phyloP scores from a whole-genome alignment of 768 basidiomycete species.

The Russula dissimulans region DNA sequence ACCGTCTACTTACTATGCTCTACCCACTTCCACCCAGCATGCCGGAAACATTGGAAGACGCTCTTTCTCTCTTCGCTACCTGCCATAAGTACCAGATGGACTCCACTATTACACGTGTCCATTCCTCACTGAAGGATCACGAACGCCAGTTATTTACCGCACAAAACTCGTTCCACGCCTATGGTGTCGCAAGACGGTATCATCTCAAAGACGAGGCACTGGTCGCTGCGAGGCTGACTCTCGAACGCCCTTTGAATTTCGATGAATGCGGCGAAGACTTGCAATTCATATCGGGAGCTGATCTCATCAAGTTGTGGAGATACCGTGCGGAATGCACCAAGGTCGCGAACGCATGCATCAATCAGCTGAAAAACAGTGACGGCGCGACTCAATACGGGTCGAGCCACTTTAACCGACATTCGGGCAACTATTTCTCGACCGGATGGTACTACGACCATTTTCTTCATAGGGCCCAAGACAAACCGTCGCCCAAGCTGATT shows the following conservation, averaged over 20 bases:
- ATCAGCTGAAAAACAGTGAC: too few relatives aligned
- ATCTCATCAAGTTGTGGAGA: neutral
- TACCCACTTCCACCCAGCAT: neutral
- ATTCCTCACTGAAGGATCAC: neutral
- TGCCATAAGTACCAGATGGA: conserved; percentile 12
- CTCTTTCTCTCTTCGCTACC: neutral
- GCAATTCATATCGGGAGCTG: neutral
- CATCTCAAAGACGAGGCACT: conserved; percentile 1
- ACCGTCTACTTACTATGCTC: neutral
- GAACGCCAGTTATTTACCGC: neutral
- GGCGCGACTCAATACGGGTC: too few relatives aligned
- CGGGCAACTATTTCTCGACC: too few relatives aligned
- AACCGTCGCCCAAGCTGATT: too few relatives aligned
- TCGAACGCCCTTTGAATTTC: neutral
- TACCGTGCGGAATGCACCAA: neutral
- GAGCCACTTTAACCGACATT: too few relatives aligned
- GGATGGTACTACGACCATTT: too few relatives aligned
- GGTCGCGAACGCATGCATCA: neutral
- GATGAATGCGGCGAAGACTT: neutral
- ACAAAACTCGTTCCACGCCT: neutral
- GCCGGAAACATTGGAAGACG: neutral
- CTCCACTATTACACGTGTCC: neutral
- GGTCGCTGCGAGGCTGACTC: neutral
- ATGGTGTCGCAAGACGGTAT: conserved; percentile 4
- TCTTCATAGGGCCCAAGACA: too few relatives aligned